Evolutionary conservation across 202 grass and related monocot species (phyloP), one percentile per base, ranked within the genome.

Genomic region (Elaeis oleifera): DNA sequence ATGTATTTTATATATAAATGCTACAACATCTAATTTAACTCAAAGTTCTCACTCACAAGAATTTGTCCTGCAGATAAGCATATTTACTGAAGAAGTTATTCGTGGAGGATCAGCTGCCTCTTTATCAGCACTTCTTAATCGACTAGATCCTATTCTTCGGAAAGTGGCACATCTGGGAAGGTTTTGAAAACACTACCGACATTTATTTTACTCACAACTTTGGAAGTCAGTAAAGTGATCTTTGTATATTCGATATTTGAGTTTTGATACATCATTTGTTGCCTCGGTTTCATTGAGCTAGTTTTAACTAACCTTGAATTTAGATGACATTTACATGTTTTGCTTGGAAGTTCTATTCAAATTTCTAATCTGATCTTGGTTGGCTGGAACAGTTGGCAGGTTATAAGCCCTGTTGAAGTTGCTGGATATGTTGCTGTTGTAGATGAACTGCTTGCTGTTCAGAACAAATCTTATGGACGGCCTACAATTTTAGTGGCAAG

Each of bases 21-120:
- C 36, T 55, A 67, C 76, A 58, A 16, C 51, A 22, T 28, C 58
- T 68, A 22, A 21, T 67, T 20, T 32, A 67, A 31, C 15, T 59
- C 15, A 23, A 57, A 58, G 36, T 26, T 59, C 15, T 63, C 62
- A 28, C 66, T 32, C 26, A 27, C 58, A 71, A 60, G 49, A 59
- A 3, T 9, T 50, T 80, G 36, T 77, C 71, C 0, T 61, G 24
- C 83, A 97, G 94, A 65, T 92, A 39, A 81, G 67, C 69, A 92
- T 89, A 65, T 97, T 97, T 63, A 92, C 94, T 54, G 85, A 97
- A 84, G 94, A 97, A 92, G 73, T 89, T 78, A 92, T 97, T 77
- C 94, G 94, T 58, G 74, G 82, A 76, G 94, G 94, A 67, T 97
- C 94, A 70, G 94, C 88, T 78, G 82, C 88, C 67, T 84, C 94